Conservation (phyloP, 2,329 filamentous ascomycete species). For the Sporothrix sp. region DNA sequence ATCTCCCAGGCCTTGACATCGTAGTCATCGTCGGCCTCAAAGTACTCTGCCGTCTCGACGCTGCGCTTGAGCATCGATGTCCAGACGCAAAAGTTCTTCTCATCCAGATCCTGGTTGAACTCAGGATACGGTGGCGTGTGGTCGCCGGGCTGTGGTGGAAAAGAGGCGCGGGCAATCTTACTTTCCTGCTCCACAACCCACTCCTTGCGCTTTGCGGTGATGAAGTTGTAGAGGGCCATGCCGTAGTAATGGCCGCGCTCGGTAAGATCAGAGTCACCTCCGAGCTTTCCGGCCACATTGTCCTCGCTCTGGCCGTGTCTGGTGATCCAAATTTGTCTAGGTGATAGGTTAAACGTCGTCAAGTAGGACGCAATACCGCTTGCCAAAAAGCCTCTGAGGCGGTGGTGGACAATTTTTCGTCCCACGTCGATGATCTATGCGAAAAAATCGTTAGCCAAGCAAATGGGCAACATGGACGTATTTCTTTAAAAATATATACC, state of each 20-base stretch:
- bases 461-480: too few relatives aligned
- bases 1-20: conserved; percentile 97
- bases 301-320: conserved; percentile 86
- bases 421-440: conserved; percentile 87
- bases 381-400: conserved; percentile 83
- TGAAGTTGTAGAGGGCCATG: conserved; percentile 69
- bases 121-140: conserved; percentile 93
- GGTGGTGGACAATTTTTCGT: conserved; percentile 82
- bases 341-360: conserved; percentile 91
- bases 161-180: conserved; percentile 65
- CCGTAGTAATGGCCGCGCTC: conserved; percentile 73
- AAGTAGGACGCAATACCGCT: conserved; percentile 90
- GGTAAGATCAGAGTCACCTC: conserved; percentile 79
- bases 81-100: conserved; percentile 97
- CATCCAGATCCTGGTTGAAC: conserved; percentile 55
- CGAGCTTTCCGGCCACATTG: conserved; percentile 79
- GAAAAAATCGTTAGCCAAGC: neutral
- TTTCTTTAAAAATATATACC: conserved; percentile 29
- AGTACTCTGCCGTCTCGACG: conserved; percentile 78
- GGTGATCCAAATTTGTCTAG: conserved; percentile 96
- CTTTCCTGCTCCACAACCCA: conserved; percentile 79
- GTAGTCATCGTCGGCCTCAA: conserved; percentile 84
- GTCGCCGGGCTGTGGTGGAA: conserved; percentile 85
- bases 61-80: conserved; percentile 92
- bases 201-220: conserved; percentile 65